Evolutionary conservation across 179 eudicot species (phyloP), one percentile per base, ranked within the genome.

Genomic region (Patellifolia procumbens): DNA sequence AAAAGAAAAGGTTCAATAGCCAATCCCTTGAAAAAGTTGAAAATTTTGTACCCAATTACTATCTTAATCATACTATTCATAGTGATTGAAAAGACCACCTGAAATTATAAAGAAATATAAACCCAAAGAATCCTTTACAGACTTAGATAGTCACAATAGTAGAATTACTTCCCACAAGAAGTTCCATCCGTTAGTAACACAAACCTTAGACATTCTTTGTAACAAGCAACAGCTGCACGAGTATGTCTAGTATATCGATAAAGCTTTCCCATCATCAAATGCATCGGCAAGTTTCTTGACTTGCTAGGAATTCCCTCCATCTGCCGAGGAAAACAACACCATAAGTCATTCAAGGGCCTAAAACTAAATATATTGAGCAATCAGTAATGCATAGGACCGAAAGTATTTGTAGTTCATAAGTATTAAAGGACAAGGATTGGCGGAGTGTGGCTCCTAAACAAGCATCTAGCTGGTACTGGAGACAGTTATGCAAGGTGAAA

Each of bases 201-300:
- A 82, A 84, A 94, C 98, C 96, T 94, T 80, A 94, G 83, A 80
- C 94, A 94, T 79, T 94, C 98, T 83, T 90, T 94, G 81, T 84
- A 94, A 84, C 96, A 91, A 62, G 87, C 85, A 87, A 87, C 75
- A 60, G 98, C 92, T 34, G 97, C 85, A 68, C 98, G 97, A 63
- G 77, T 84, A 75, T 94, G 98, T 67, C 87, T 85, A 74, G 94
- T 84, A 89, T 75, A 82, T 48, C 96, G 86, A 78, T 92, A 92
- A 65, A 94, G 94, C 85, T 91, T 92, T 77, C 96, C 98, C 97
- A 91, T 88, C 91, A 91, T 60, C 42, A 94, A 79, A 85, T 86
- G 87, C 96, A 94, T 94, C 65, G 91, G 92, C 80, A 94, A 82
- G 81, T 82, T 91, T 75, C 96, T 89, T 76, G 90, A 85, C 81